These are phyloP conservation scores for Lasiodiplodia sp. DNA, from an alignment of 2,329 filamentous ascomycete species.

Conservation along the genomic window DNA sequence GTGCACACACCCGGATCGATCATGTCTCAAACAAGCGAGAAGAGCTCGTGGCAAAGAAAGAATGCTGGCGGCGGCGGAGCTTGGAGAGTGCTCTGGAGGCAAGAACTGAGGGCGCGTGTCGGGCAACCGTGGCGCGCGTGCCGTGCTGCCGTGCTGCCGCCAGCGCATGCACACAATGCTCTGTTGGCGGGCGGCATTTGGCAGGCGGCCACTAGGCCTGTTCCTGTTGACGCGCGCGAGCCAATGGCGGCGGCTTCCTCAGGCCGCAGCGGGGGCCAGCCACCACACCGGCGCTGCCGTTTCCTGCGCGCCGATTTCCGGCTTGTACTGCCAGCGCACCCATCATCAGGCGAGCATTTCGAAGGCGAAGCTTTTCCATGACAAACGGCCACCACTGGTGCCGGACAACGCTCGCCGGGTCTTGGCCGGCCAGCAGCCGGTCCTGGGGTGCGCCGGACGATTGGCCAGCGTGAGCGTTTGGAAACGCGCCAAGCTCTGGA, in stretches of 20 bases:
- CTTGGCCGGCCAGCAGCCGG: not conserved
- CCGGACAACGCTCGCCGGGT: not conserved
- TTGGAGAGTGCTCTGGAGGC: not conserved
- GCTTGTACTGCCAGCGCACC: not conserved
- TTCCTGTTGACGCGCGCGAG: constrained; percentile 7
- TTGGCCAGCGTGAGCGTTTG: constrained; percentile 10
- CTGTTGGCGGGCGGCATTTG: not conserved
- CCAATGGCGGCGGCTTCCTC: not conserved
- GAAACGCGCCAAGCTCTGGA: constrained; percentile 23
- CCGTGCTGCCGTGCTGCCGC: not conserved
- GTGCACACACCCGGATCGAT: not conserved
- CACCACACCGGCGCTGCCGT: not conserved
- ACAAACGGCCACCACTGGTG: not conserved
- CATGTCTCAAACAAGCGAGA: not conserved
- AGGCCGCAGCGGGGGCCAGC: not conserved
- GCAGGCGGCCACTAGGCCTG: constrained; percentile 11
- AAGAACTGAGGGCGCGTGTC: not conserved
- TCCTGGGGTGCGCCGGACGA: not conserved
- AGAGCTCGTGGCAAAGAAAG: not conserved
- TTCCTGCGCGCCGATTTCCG: not conserved
- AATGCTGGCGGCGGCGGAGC: not conserved
- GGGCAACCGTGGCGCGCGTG: not conserved
- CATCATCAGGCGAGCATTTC: not conserved
- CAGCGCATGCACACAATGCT: not conserved
- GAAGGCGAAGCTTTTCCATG: not conserved